Conservation (phyloP, 2,329 filamentous ascomycete species). For the Lasiodiplodia theobromae region DNA sequence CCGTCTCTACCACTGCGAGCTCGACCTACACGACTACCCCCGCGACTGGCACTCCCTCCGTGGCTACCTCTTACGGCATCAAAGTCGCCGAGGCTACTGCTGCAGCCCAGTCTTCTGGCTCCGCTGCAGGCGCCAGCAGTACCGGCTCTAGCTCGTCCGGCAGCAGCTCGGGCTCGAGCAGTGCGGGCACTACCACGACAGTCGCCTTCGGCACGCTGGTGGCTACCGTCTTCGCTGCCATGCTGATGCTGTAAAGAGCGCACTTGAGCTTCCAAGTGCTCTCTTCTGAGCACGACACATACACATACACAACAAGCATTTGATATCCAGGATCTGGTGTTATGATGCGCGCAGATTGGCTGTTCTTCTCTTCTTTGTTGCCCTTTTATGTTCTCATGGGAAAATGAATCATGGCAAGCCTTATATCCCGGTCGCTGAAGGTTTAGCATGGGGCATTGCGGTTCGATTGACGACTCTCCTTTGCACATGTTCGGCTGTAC, state of each 20-base stretch:
- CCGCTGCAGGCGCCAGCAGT: constrained; percentile 18
- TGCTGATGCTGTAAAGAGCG: constrained; percentile 23
- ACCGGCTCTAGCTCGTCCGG: constrained; percentile 18
- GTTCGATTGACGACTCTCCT: constrained; percentile 21
- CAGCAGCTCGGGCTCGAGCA: constrained; percentile 15
- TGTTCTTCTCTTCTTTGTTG: not conserved
- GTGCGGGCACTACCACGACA: constrained; percentile 18
- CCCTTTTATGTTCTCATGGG: not conserved
- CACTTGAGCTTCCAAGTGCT: not conserved
- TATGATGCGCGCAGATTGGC: constrained; percentile 22
- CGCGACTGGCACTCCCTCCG: constrained; percentile 34
- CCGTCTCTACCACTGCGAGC: constrained; percentile 42
- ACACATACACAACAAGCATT: constrained; percentile 1
- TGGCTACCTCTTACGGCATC: constrained; percentile 40
- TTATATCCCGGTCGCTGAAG: constrained; percentile 26
- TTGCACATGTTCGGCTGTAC: constrained; percentile 13
- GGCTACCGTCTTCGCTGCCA: constrained; percentile 10
- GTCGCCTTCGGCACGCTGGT: constrained; percentile 23
- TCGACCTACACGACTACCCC: constrained; percentile 41
- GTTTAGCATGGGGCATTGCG: constrained; percentile 15
- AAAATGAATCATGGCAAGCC: constrained; percentile 9
- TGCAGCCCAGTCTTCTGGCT: not conserved
- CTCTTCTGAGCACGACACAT: not conserved
- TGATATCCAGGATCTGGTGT: constrained; percentile 25
- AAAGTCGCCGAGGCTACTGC: constrained; percentile 41